phyloP scores from a whole-genome alignment of 371 early-diverging fungal genomes.

The Massospora cicadina region DNA sequence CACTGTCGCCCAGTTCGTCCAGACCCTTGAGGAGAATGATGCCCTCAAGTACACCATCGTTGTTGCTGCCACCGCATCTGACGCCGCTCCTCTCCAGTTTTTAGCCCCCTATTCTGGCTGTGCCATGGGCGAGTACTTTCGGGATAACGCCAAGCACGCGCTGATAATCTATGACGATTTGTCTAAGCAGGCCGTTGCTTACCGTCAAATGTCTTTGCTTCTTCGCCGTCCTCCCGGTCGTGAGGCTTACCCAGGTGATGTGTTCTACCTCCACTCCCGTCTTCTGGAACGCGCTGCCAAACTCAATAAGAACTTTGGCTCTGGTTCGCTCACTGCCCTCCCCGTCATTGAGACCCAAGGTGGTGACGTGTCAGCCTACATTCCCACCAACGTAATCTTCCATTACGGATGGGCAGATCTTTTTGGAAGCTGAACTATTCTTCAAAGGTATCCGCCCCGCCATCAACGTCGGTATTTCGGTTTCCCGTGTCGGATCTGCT shows the following conservation, averaged over 20 bases:
- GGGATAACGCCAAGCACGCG: slow-evolving; percentile 92
- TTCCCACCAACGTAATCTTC: slow-evolving; percentile 97
- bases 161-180: slow-evolving; percentile 94
- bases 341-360: slow-evolving; percentile 96
- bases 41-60: slow-evolving; percentile 87
- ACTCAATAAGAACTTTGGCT: slow-evolving; percentile 82
- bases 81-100: slow-evolving; percentile 90
- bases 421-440: slow-evolving; percentile 95
- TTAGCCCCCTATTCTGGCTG: slow-evolving; percentile 92
- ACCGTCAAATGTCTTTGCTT: slow-evolving; percentile 93
- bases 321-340: slow-evolving; percentile 87
- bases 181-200: slow-evolving; percentile 95
- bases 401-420: slow-evolving; percentile 93
- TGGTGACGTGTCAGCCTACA: slow-evolving; percentile 96
- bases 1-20: slow-evolving; percentile 91
- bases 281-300: slow-evolving; percentile 92
- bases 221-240: slow-evolving; percentile 96
- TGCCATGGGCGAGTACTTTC: slow-evolving; percentile 93
- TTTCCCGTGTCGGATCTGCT: slow-evolving; percentile 95
- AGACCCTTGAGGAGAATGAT: slow-evolving; percentile 79
- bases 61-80: slow-evolving; percentile 90
- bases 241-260: slow-evolving; percentile 96
- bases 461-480: slow-evolving; percentile 96
- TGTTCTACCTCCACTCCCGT: slow-evolving; percentile 94
- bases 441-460: slow-evolving; percentile 96